Evolutionary conservation across 352 stramenopile species (phyloP), one percentile per base, ranked within the genome.

Genomic region (Pythium sukuiense): DNA sequence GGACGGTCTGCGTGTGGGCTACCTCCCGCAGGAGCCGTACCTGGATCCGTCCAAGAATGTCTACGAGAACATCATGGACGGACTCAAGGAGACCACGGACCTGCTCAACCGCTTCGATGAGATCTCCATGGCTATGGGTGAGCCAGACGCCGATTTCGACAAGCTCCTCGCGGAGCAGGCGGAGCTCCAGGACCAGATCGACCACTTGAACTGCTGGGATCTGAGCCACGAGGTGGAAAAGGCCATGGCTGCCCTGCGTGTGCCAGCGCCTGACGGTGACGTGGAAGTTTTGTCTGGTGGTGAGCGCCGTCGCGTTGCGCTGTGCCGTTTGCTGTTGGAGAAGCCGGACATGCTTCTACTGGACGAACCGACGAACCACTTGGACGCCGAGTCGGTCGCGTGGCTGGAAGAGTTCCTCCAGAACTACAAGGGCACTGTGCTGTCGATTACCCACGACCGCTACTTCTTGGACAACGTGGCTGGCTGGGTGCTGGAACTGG

Each of bases 381-480:
- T 99, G 69, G 97, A 99, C 78, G 93, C 94, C 14, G 95, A 99
- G 75, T 97, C 84, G 18, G 97, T 99, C 68, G 77, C 81, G 32
- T 99, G 97, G 97, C 85, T 99, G 27, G 97, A 99, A 74, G 74
- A 93, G n/a, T 99, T 98, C 72, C 81, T 99, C 61, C 89, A 93
- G 61, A 83, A 91, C 55, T 99, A 98, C 76, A 89, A 90, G 50
- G 95, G 97, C 61, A 99, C 97, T 0, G 96, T 99, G 59, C 87
- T 99, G 24, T 98, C 93, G 32, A 98, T 99, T 70, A 99, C 97
- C 27, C 97, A 99, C 83, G 97, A 99, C 74, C 85, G 97, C 24
- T 99, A 99, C 77, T 99, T 99, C 71, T 67, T 99, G 29, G 97
- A 99, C 70, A 98, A 99, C 70, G 97, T 99, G 6, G 94, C 95